Conservation (phyloP, 2,329 filamentous ascomycete genomes). For the Daldinia sp. region DNA sequence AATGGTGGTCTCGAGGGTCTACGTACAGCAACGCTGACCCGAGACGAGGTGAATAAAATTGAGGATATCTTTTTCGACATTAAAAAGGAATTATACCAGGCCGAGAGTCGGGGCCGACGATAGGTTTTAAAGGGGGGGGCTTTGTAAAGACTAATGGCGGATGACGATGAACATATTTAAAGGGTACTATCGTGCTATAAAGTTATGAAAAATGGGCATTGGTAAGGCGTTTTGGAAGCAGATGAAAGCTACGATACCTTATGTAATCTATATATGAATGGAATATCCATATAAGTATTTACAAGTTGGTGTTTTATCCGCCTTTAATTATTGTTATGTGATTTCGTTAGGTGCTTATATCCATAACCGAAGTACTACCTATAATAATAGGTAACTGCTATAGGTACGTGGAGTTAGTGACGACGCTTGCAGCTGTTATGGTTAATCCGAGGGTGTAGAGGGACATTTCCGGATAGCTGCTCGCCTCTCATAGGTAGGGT, state of each 20-base stretch:
- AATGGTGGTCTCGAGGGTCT: slow-evolving; percentile 70
- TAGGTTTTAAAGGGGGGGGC: slow-evolving; percentile 15
- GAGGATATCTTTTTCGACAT: slow-evolving; percentile 86
- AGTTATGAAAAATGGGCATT: slow-evolving; percentile 27
- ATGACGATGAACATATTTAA: slow-evolving; percentile 18
- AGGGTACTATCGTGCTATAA: slow-evolving; percentile 15
- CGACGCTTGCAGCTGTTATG: not conserved
- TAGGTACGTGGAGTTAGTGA: not conserved
- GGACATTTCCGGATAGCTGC: slow-evolving; percentile 21
- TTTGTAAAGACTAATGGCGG: slow-evolving; percentile 23
- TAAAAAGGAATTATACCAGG: slow-evolving; percentile 78
- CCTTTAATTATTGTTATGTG: not conserved
- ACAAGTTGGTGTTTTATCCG: not conserved
- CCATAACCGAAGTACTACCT: not conserved
- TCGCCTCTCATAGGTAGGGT: slow-evolving; percentile 29
- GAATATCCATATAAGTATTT: slow-evolving; percentile 4
- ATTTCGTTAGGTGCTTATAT: not conserved
- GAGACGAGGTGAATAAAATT: slow-evolving; percentile 75
- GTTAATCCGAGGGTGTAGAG: slow-evolving; percentile 9
- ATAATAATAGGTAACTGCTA: too few species aligned
- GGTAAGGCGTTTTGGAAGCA: slow-evolving; percentile 34
- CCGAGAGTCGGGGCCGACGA: slow-evolving; percentile 67
- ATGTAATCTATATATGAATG: slow-evolving; percentile 26
- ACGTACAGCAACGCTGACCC: slow-evolving; percentile 69
- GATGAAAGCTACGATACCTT: slow-evolving; percentile 23